phyloP scores from a whole-genome alignment of 2,329 filamentous ascomycete genomes.

The Alternaria triticina region DNA sequence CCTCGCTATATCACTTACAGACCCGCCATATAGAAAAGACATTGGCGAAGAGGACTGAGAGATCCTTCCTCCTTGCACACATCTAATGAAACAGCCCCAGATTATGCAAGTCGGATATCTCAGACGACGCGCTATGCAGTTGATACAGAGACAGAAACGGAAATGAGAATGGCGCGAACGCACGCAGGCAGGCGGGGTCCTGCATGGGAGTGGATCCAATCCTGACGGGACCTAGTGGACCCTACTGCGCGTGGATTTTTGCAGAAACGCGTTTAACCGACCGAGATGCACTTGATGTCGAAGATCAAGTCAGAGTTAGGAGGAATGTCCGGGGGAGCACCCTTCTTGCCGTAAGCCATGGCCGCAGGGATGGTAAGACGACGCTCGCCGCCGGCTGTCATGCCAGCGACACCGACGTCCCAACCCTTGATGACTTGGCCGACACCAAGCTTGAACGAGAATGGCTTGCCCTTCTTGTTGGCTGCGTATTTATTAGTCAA shows the following conservation, averaged over 20 bases:
- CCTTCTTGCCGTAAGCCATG: slow-evolving; percentile 87
- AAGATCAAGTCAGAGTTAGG: slow-evolving; percentile 90
- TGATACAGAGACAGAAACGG: slow-evolving; percentile 26
- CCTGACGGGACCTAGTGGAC: slow-evolving; percentile 27
- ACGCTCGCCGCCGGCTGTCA: slow-evolving; percentile 92
- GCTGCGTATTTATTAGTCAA: slow-evolving; percentile 60
- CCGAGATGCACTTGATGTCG: slow-evolving; percentile 66
- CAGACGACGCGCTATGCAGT: slow-evolving; percentile 45
- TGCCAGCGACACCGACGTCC: slow-evolving; percentile 93
- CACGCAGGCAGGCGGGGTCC: slow-evolving; percentile 21
- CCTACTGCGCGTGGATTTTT: slow-evolving; percentile 21
- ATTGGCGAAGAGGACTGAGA: slow-evolving; percentile 34
- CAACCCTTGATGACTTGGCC: slow-evolving; percentile 99
- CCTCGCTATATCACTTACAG: slow-evolving; percentile 43
- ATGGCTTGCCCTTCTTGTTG: slow-evolving; percentile 99
- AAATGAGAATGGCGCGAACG: slow-evolving; percentile 27
- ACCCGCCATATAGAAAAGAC: slow-evolving; percentile 11
- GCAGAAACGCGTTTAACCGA: slow-evolving; percentile 46
- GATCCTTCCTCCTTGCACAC: slow-evolving; percentile 52
- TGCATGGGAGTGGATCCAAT: slow-evolving; percentile 40
- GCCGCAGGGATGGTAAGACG: slow-evolving; percentile 86
- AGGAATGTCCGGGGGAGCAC: slow-evolving; percentile 79
- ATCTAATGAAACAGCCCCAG: slow-evolving; percentile 31
- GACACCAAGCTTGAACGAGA: slow-evolving; percentile 91
- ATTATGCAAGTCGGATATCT: slow-evolving; percentile 54